A percentile compares a stretch with the other conserved stretches of the same genome.
phyloP scores from a whole-genome alignment of 805 yeast genomes.

The Candida vartiovaarae region DNA sequence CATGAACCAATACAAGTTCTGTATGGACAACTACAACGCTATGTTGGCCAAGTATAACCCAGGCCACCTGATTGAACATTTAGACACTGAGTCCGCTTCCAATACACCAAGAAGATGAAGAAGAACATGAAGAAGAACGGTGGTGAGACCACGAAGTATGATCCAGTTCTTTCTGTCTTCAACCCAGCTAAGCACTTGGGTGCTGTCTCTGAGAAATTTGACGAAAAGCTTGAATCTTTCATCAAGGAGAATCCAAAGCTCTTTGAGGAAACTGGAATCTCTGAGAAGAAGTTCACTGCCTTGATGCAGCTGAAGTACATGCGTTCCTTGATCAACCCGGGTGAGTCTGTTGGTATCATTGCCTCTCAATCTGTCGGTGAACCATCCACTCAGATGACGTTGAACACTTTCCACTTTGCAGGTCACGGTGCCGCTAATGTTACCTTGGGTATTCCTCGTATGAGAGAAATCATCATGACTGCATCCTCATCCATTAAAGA shows the following conservation, averaged over 20 bases:
- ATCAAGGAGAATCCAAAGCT: conserved; percentile 47
- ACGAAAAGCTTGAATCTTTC: conserved; percentile 67
- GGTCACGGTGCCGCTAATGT: conserved; percentile 99
- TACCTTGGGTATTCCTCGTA: conserved; percentile 98
- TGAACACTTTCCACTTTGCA: conserved; percentile 95
- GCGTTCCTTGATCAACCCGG: conserved; percentile 92
- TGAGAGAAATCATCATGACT: conserved; percentile 99
- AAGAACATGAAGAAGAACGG: conserved; percentile 64
- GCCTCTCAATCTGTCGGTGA: conserved; percentile 99
- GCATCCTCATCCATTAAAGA: conserved; percentile 91
- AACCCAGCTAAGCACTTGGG: conserved; percentile 91
- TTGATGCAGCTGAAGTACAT: conserved; percentile 97
- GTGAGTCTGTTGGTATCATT: conserved; percentile 97
- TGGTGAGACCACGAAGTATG: conserved; percentile 61
- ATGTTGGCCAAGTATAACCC: conserved; percentile 84
- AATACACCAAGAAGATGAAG: conserved; percentile 73
- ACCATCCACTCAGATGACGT: conserved; percentile 99
- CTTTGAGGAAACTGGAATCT: conserved; percentile 49
- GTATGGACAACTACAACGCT: conserved; percentile 84
- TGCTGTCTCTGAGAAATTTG: conserved; percentile 86
- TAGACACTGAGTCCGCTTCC: conserved; percentile 80
- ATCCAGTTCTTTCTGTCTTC: conserved; percentile 79
- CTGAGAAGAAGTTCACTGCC: conserved; percentile 82
- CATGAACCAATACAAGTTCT: conserved; percentile 89
- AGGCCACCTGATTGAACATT: conserved; percentile 55